A percentile compares a stretch with the other conserved stretches of the same genome.
These are phyloP conservation scores for Talaromyces borbonicus DNA, from an alignment of 495 filamentous ascomycete genomes.

Conservation along the genomic window DNA sequence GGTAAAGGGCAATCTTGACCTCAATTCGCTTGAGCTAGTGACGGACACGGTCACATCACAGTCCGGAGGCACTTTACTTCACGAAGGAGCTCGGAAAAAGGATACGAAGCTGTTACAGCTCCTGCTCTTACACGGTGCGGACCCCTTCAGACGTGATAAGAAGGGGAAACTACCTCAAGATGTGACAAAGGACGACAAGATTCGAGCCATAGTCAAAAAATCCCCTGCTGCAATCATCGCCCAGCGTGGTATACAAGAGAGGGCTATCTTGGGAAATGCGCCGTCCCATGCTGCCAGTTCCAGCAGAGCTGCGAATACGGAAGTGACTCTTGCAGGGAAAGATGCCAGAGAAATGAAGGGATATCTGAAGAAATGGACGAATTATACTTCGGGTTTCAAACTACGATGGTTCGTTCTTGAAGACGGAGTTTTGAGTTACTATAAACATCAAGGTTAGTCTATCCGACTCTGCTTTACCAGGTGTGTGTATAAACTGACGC, in stretches of 20 bases:
- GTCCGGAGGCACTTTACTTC: constrained; percentile 76
- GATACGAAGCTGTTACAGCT: constrained; percentile 80
- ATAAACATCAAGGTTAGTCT: constrained; percentile 81
- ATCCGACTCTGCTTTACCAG: not conserved
- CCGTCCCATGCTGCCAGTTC: constrained; percentile 45
- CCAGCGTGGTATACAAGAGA: constrained; percentile 92
- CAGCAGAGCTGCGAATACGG: constrained; percentile 42
- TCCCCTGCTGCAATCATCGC: constrained; percentile 92
- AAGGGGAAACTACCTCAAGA: constrained; percentile 95
- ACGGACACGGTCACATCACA: constrained; percentile 68
- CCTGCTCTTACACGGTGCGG: constrained; percentile 88
- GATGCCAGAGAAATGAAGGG: constrained; percentile 95
- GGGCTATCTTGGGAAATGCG: constrained; percentile 77
- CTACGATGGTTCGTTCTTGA: constrained; percentile 96
- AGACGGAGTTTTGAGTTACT: constrained; percentile 95
- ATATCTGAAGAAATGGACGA: constrained; percentile 98
- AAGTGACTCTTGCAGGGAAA: constrained; percentile 60
- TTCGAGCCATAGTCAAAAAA: constrained; percentile 74
- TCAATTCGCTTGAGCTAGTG: constrained; percentile 80
- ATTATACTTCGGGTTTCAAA: constrained; percentile 94
- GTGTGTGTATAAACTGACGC: not conserved
- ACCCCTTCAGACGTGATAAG: constrained; percentile 89
- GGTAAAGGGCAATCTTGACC: constrained; percentile 74
- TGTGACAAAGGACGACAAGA: constrained; percentile 91
- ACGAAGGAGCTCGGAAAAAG: constrained; percentile 82